phyloP scores from a whole-genome alignment of 768 basidiomycete genomes.

The Pholiota microspora region DNA sequence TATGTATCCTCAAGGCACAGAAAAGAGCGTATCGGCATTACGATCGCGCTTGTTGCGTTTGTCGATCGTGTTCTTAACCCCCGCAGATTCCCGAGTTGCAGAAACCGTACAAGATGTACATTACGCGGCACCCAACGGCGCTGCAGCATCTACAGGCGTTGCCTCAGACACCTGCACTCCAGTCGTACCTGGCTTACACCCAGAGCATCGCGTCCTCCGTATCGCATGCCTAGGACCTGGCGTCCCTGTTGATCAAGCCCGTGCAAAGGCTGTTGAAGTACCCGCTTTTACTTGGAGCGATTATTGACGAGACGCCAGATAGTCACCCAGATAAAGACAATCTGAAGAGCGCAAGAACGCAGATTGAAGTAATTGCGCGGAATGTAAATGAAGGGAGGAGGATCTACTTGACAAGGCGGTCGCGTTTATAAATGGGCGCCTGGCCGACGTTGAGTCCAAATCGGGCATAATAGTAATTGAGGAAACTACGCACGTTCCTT shows the following conservation, averaged over 20 bases:
- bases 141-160: slow-evolving; percentile 59
- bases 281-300: slow-evolving; percentile 75
- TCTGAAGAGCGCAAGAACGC: slow-evolving; percentile 22
- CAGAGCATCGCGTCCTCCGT: slow-evolving; percentile 64
- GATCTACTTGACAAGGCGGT: no score
- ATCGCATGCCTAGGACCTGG: slow-evolving; percentile 89
- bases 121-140: slow-evolving; percentile 75
- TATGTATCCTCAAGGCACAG: no score
- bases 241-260: slow-evolving; percentile 94
- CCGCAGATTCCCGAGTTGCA: slow-evolving; percentile 67
- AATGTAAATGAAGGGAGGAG: no score
- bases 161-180: slow-evolving; percentile 55
- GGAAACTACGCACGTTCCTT: no score
- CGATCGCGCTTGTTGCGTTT: no score
- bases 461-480: no score
- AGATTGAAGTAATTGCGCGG: slow-evolving; percentile 27
- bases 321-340: slow-evolving; percentile 63
- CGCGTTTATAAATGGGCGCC: no score
- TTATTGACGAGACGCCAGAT: slow-evolving; percentile 73
- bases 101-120: slow-evolving; percentile 74
- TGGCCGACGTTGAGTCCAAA: no score
- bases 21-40: no score
- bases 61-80: neutral
- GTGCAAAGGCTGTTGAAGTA: slow-evolving; percentile 97
- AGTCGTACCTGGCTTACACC: slow-evolving; percentile 65